Evolutionary conservation across 768 basidiomycete species (phyloP).

Genomic region (Auriscalpium orientale): DNA sequence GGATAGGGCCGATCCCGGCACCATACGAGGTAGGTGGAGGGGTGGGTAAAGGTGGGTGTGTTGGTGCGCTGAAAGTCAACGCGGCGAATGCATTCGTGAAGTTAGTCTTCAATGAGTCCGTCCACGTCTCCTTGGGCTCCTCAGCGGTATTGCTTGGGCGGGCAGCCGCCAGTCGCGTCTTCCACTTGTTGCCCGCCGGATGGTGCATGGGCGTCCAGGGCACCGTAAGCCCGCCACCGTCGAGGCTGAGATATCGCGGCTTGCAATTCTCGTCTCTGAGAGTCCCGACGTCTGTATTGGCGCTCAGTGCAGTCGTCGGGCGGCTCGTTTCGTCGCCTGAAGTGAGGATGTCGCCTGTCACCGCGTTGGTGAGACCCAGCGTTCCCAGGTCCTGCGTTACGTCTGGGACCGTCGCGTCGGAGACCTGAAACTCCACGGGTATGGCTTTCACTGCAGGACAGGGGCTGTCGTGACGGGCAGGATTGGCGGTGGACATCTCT

Average conservation of each 20-base stretch:
- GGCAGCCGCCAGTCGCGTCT: conserved; percentile 9
- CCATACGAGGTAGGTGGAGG: not conserved
- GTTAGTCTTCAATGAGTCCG: conserved; percentile 10
- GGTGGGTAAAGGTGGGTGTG: not conserved
- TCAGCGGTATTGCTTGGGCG: not conserved
- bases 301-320: conserved; percentile 16
- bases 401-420: conserved; percentile 22
- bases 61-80: not conserved
- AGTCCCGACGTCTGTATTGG: conserved; percentile 13
- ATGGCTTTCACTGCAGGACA: conserved; percentile 16
- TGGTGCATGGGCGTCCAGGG: conserved; percentile 21
- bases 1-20: conserved; percentile 22
- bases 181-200: conserved; percentile 1
- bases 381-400: conserved; percentile 31
- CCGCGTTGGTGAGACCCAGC: conserved; percentile 41
- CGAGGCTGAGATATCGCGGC: conserved; percentile 28
- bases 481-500: too few relatives aligned
- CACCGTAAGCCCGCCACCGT: conserved; percentile 22
- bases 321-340: conserved; percentile 24
- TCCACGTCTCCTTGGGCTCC: conserved; percentile 6
- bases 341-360: conserved; percentile 35
- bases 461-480: not conserved
- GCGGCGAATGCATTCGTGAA: conserved; percentile 8
- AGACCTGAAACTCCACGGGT: conserved; percentile 15
- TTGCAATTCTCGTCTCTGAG: conserved; percentile 13